phyloP scores from a whole-genome alignment of 257 asterid species.

The Solanum paucissectum region DNA sequence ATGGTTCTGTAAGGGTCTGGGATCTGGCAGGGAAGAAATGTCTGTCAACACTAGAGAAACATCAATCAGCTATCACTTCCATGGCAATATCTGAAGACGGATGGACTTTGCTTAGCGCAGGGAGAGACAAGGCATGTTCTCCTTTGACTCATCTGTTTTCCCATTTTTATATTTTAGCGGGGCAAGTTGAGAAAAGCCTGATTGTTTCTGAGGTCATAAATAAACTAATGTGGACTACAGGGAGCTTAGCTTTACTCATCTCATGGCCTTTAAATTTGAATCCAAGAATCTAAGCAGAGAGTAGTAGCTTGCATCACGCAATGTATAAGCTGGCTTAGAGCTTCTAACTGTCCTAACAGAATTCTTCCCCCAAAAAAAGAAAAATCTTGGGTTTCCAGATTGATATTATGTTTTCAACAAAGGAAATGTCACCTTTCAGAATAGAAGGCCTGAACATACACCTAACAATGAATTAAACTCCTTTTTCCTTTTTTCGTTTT shows the following conservation, averaged over 20 bases:
- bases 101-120: slow-evolving; percentile 77
- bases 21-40: slow-evolving; percentile 72
- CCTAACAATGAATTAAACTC: not conserved
- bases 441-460: not conserved
- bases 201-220: not conserved
- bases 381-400: not conserved
- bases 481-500: not conserved
- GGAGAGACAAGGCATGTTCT: slow-evolving; percentile 79
- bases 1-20: slow-evolving; percentile 68
- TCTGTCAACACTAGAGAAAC: slow-evolving; percentile 61
- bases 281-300: not conserved
- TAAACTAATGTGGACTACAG: not conserved
- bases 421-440: not conserved
- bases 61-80: slow-evolving; percentile 86
- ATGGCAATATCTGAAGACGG: slow-evolving; percentile 85
- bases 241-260: not conserved
- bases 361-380: not conserved
- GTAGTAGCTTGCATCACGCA: not conserved
- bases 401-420: not conserved
- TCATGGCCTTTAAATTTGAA: not conserved
- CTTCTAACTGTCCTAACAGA: not conserved
- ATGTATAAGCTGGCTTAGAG: not conserved
- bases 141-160: not conserved
- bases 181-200: not conserved
- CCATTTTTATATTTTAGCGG: not conserved